phyloP scores from a whole-genome alignment of 1,284 basidiomycete genomes.

The Naganishia sp. region DNA sequence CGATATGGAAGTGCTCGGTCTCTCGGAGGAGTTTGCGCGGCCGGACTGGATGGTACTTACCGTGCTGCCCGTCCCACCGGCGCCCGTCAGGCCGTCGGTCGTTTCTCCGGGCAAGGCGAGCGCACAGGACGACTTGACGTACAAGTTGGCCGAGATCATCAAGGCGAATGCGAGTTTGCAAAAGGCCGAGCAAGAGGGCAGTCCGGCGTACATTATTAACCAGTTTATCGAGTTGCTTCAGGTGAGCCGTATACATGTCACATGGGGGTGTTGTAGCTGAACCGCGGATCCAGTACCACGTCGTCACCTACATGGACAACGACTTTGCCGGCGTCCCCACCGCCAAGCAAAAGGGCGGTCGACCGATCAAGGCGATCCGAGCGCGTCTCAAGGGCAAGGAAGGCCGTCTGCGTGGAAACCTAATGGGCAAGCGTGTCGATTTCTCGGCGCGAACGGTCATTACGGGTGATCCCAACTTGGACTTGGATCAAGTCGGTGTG shows the following conservation, averaged over 20 bases:
- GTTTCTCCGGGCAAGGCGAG: constrained; percentile 94
- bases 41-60: constrained; percentile 99
- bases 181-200: constrained; percentile 93
- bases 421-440: constrained; percentile 99
- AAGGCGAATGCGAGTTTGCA: constrained; percentile 91
- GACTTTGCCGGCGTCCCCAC: constrained; percentile 98
- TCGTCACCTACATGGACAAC: constrained; percentile 99
- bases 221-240: constrained; percentile 96
- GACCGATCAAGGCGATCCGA: constrained; percentile 97
- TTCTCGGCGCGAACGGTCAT: constrained; percentile 99
- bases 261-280: background rate
- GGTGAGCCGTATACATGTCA: constrained; percentile 55
- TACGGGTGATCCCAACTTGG: constrained; percentile 96
- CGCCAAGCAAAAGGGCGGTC: constrained; percentile 94
- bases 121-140: constrained; percentile 98
- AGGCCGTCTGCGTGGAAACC: constrained; percentile 92
- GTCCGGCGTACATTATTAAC: constrained; percentile 90
- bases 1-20: constrained; percentile 87
- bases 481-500: constrained; percentile 96
- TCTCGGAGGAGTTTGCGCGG: constrained; percentile 92
- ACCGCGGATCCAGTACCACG: constrained; percentile 71
- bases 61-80: constrained; percentile 95
- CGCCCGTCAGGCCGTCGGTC: constrained; percentile 96
- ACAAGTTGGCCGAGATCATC: constrained; percentile 96
- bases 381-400: constrained; percentile 99